A percentile compares a stretch with the other conserved stretches of the same genome.
Conservation (phyloP, 768 basidiomycete genomes). For the Leccinum boreale region DNA sequence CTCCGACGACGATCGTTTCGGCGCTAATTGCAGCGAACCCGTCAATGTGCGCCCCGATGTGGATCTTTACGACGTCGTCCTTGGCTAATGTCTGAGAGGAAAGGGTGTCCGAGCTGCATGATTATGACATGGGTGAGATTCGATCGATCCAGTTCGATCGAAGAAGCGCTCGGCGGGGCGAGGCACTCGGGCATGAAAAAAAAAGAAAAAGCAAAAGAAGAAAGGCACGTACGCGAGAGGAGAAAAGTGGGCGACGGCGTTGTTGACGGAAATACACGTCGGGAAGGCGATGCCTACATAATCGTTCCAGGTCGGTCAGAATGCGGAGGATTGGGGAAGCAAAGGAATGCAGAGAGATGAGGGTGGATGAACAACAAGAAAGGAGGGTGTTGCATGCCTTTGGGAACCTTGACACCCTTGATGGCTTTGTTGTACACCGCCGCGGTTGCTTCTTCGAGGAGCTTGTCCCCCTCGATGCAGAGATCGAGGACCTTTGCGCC, state of each 20-base stretch:
- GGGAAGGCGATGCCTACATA: slow-evolving; percentile 86
- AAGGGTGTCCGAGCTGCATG: slow-evolving; percentile 65
- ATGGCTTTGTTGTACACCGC: slow-evolving; percentile 87
- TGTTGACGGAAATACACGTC: slow-evolving; percentile 91
- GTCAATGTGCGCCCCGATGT: slow-evolving; percentile 96
- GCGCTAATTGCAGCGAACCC: slow-evolving; percentile 93
- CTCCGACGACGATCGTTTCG: slow-evolving; percentile 89
- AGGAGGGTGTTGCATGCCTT: slow-evolving; percentile 54
- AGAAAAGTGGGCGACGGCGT: slow-evolving; percentile 92
- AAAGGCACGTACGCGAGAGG: slow-evolving; percentile 74
- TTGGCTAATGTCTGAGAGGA: slow-evolving; percentile 68
- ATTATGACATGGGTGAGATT: background rate
- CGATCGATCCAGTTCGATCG: slow-evolving; percentile 27
- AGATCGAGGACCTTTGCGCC: slow-evolving; percentile 89
- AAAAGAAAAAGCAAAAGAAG: background rate
- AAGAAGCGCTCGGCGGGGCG: background rate
- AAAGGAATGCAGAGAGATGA: background rate
- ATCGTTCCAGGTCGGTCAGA: slow-evolving; percentile 5
- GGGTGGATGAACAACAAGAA: background rate
- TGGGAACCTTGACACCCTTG: slow-evolving; percentile 83
- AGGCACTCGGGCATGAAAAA: background rate
- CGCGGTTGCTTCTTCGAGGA: slow-evolving; percentile 81
- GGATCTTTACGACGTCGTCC: slow-evolving; percentile 92
- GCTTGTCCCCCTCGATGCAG: slow-evolving; percentile 89
- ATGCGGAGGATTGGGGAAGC: background rate